Evolutionary conservation across 2,329 filamentous ascomycete species (phyloP).

Genomic region (Scedosporium dehoogii): DNA sequence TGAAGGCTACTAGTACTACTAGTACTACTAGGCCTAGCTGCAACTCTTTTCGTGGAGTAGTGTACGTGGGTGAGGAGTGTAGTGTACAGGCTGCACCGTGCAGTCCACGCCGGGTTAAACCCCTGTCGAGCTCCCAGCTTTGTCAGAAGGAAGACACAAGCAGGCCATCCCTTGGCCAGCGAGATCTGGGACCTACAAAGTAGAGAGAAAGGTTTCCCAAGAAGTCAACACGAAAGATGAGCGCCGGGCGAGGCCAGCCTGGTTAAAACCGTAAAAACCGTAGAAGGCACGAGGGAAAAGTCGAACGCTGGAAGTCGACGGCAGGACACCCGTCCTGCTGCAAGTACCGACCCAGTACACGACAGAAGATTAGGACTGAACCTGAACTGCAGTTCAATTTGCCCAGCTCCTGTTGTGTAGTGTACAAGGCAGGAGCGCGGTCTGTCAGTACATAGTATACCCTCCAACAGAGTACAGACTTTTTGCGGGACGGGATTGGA

Average conservation of each 20-base stretch:
- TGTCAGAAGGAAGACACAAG: neutral
- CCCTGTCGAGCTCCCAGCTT: neutral
- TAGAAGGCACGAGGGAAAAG: neutral
- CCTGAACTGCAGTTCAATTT: neutral
- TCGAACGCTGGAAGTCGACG: neutral
- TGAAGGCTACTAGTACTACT: neutral
- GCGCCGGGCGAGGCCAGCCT: no score
- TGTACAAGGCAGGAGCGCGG: neutral
- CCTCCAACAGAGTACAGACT: neutral
- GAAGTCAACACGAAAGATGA: no score
- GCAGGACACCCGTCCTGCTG: neutral
- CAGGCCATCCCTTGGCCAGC: neutral
- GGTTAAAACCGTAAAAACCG: no score
- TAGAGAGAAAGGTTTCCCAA: neutral
- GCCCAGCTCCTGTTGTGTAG: neutral
- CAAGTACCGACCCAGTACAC: neutral
- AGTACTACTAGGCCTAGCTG: neutral
- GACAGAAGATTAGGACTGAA: neutral
- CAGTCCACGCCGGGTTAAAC: neutral
- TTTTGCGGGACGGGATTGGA: constrained; percentile 1
- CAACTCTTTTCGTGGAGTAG: neutral
- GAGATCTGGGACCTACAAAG: neutral
- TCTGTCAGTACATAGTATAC: neutral
- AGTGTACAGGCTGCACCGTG: neutral
- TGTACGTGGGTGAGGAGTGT: neutral